Evolutionary conservation across 768 basidiomycete genomes (phyloP), one percentile per base, ranked within the genome.

Genomic region (Suillus tomentosus): DNA sequence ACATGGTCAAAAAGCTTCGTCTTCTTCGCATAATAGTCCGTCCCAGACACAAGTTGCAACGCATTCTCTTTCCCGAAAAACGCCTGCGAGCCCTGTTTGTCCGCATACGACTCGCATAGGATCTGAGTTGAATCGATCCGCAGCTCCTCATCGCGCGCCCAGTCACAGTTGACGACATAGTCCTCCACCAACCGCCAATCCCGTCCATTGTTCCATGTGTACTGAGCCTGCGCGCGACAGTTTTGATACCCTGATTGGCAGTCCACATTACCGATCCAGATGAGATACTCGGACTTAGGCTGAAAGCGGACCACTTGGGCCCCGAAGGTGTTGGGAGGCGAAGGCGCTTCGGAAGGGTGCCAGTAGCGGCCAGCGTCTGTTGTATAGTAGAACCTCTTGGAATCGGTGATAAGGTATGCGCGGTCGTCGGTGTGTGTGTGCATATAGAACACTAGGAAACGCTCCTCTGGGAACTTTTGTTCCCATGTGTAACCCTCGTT

Each of bases 401-500:
- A 79, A 53, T 83, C 80, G 15, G 95, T 96, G 79, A 99, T 85
- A 67, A 99, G 87, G 78, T 92, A 99, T 3, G 95, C 96, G 13
- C 96, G 91, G 65, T 93, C 93, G 56, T 82, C 68, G 22, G 85
- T 76, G 78, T 90, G 91, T 39, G 83, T 78, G 80, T 99, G 96
- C 79, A 96, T 92, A 70, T 91, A 91, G 77, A 98, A 91, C 0
- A 84, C 87, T 42, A 97, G 78, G 80, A 98, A 91, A 17, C 81
- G 84, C 64, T 89, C 81, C 1, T 79, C 80, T 0, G 85, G 82
- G 71, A 74, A 78, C 15, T 89, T 81, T 64, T 87, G 88, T 50
- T 82, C 82, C 96, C 96, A 99, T 0, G 88, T 88, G 76, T 94
- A 95, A 1, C 96, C 97, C 76, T 99, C 96, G 72, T 95, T 98